These are phyloP conservation scores for Conidiobolus incongruus DNA, from an alignment of 371 early-diverging fungal genomes.

Conservation along the genomic window DNA sequence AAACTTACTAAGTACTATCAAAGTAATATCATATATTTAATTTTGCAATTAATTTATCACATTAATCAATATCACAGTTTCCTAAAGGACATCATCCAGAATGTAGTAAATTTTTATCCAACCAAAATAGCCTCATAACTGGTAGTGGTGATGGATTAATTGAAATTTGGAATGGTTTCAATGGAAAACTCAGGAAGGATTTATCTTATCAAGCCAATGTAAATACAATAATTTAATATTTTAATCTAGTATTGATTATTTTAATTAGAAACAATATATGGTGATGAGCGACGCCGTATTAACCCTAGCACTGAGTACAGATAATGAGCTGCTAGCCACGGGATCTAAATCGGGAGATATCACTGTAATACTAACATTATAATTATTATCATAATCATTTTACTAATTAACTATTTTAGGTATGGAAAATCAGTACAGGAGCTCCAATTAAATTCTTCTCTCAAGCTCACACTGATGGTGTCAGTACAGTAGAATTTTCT, in stretches of 20 bases:
- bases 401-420: no score
- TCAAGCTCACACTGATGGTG: no score
- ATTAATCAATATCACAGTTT: conserved; percentile 22
- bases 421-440: no score
- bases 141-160: conserved; percentile 85
- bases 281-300: no score
- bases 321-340: neutral
- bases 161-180: conserved; percentile 78
- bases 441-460: no score
- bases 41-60: neutral
- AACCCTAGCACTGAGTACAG: no score
- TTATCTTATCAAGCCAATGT: conserved; percentile 73
- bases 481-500: no score
- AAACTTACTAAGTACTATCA: conserved; percentile 40
- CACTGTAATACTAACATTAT: no score
- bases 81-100: conserved; percentile 71
- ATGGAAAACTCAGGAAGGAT: conserved; percentile 72
- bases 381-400: no score
- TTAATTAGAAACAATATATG: no score
- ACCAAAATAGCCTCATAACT: conserved; percentile 62
- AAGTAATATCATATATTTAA: conserved; percentile 19
- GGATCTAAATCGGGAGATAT: neutral
- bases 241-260: no score
- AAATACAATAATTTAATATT: no score
- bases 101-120: conserved; percentile 47